Evolutionary conservation across 2,329 filamentous ascomycete species (phyloP).

Genomic region (Aspergillus tamarii): DNA sequence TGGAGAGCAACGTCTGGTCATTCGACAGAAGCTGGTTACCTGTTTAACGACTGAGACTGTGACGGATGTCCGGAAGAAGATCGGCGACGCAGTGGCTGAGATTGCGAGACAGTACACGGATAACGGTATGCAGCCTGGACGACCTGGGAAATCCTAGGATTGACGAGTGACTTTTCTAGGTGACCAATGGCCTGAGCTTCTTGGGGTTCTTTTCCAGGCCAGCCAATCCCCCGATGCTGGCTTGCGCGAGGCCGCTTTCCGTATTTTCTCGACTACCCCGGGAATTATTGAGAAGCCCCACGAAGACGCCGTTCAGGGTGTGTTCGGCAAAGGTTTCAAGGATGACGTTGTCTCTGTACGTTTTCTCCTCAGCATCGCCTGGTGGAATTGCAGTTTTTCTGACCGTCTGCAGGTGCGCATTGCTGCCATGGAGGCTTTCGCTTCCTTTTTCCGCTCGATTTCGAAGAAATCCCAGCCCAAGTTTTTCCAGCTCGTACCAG

Average conservation of each 20-base stretch:
- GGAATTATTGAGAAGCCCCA: constrained; percentile 96
- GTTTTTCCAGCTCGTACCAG: constrained; percentile 83
- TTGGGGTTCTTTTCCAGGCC: constrained; percentile 82
- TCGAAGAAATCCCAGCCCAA: constrained; percentile 85
- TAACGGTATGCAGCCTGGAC: constrained; percentile 64
- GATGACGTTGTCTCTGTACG: constrained; percentile 79
- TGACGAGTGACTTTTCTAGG: constrained; percentile 53
- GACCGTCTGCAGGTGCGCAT: constrained; percentile 70
- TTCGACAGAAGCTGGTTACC: constrained; percentile 82
- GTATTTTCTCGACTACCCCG: constrained; percentile 93
- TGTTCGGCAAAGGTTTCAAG: constrained; percentile 90
- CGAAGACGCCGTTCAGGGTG: constrained; percentile 82
- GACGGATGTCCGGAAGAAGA: constrained; percentile 83
- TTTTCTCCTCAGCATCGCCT: constrained; percentile 1
- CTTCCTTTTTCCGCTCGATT: constrained; percentile 91
- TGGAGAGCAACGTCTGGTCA: constrained; percentile 72
- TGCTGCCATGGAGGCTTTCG: constrained; percentile 94
- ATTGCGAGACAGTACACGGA: constrained; percentile 94
- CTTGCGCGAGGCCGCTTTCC: constrained; percentile 88
- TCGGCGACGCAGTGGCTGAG: constrained; percentile 96
- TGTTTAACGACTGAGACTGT: constrained; percentile 73
- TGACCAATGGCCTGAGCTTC: constrained; percentile 85
- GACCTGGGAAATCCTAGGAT: not conserved
- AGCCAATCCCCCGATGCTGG: constrained; percentile 83
- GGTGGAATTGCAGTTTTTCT: constrained; percentile 7